Evolutionary conservation across 495 filamentous ascomycete species (phyloP).

Genomic region (Corynascus novoguineensis): DNA sequence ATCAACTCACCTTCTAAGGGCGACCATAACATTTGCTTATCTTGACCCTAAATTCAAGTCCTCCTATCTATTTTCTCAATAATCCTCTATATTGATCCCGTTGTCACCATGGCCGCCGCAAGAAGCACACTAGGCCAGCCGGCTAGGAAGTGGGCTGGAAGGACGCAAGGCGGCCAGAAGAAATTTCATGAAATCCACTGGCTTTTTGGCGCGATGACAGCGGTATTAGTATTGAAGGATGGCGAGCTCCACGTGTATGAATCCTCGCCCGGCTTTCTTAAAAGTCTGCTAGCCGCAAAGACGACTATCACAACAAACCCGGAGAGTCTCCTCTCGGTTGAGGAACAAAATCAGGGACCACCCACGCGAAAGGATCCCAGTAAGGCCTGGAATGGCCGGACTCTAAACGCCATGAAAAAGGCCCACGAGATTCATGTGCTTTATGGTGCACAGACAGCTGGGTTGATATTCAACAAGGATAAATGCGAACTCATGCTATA

Average conservation of each 20-base stretch:
- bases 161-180: background rate
- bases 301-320: background rate
- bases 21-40: too few relatives aligned
- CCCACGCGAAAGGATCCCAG: background rate
- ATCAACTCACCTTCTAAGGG: too few relatives aligned
- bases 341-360: background rate
- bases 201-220: background rate
- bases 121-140: too few relatives aligned
- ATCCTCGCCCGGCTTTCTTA: background rate
- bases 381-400: background rate
- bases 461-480: background rate
- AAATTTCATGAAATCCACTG: constrained; percentile 3
- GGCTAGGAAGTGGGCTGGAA: background rate
- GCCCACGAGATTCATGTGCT: background rate
- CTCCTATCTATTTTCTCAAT: too few relatives aligned
- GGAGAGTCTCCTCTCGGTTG: background rate
- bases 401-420: background rate
- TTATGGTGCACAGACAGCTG: background rate
- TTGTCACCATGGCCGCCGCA: too few relatives aligned
- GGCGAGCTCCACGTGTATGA: background rate
- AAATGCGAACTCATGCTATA: background rate
- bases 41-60: too few relatives aligned
- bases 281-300: background rate
- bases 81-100: too few relatives aligned
- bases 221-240: background rate